Evolutionary conservation across 805 yeast genomes (phyloP).

Genomic region (Candida tammaniensis): DNA sequence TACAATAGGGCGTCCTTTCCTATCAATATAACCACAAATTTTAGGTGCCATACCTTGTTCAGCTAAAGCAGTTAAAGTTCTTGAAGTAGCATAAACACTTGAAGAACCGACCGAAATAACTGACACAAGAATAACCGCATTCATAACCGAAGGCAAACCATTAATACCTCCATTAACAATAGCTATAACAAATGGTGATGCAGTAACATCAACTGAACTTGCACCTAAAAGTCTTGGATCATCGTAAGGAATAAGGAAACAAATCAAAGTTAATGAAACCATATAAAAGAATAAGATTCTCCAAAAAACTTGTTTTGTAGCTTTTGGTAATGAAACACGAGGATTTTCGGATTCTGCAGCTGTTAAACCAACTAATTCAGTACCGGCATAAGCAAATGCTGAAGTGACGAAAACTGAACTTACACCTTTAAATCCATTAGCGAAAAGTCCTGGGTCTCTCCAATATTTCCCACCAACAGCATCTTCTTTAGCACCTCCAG

Average conservation of each 20-base stretch:
- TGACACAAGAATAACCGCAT: conserved; percentile 66
- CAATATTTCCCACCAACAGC: conserved; percentile 50
- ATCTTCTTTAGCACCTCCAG: conserved; percentile 48
- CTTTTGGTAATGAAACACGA: conserved; percentile 62
- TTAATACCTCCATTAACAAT: conserved; percentile 62
- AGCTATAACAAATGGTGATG: conserved; percentile 76
- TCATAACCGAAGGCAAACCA: conserved; percentile 68
- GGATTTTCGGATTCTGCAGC: conserved; percentile 69
- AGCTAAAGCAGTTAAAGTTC: conserved; percentile 66
- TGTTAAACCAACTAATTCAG: conserved; percentile 48
- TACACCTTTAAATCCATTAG: conserved; percentile 44
- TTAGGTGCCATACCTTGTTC: conserved; percentile 64
- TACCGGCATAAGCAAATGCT: conserved; percentile 53
- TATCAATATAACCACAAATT: conserved; percentile 65
- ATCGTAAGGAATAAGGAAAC: conserved; percentile 71
- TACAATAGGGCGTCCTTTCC: conserved; percentile 73
- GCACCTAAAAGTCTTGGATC: conserved; percentile 42
- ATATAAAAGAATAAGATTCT: conserved; percentile 72
- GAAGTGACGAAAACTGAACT: conserved; percentile 47
- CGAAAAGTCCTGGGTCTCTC: conserved; percentile 55
- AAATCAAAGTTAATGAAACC: conserved; percentile 48
- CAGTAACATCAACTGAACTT: conserved; percentile 54
- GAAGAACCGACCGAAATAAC: conserved; percentile 74
- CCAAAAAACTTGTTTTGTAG: conserved; percentile 83
- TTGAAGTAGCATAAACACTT: conserved; percentile 65